These are phyloP conservation scores for Carallia pectinifolia DNA, from an alignment of 345 rosid genomes.

Conservation along the genomic window DNA sequence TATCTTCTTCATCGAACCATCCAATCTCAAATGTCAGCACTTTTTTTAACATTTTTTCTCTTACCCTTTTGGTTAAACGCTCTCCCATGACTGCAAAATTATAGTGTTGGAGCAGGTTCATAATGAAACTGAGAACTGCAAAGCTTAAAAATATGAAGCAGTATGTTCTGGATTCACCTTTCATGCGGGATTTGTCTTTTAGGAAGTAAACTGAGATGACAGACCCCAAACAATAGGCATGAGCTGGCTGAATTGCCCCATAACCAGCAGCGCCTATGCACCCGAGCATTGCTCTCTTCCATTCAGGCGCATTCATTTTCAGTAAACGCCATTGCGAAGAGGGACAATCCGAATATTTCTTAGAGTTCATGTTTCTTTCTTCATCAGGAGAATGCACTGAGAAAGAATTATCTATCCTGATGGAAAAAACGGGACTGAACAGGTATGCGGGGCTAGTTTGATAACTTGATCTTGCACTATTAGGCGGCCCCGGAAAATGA, in stretches of 20 bases:
- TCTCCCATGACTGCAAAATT: conserved; percentile 52
- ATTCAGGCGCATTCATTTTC: conserved; percentile 43
- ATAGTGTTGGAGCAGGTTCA: conserved; percentile 46
- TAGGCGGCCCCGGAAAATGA: conserved; percentile 18
- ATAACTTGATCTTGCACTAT: conserved; percentile 22
- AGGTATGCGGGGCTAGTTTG: conserved; percentile 28
- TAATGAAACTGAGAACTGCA: conserved; percentile 31
- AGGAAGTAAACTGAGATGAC: conserved; percentile 41
- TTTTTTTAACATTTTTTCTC: conserved; percentile 36
- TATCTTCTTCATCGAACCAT: conserved; percentile 54
- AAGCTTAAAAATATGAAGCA: conserved; percentile 43
- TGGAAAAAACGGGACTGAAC: conserved; percentile 34
- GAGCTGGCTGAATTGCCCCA: conserved; percentile 38
- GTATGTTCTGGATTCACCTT: conserved; percentile 28
- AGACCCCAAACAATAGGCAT: conserved; percentile 44
- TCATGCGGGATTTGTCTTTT: conserved; percentile 29
- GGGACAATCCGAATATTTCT: conserved; percentile 5
- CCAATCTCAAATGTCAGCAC: conserved; percentile 45
- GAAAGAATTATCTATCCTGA: conserved; percentile 17
- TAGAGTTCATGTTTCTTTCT: conserved; percentile 8
- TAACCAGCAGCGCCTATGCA: conserved; percentile 41
- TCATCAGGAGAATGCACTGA: conserved; percentile 10
- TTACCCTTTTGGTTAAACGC: conserved; percentile 37
- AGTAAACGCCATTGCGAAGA: conserved; percentile 36
- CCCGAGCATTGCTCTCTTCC: conserved; percentile 41